phyloP scores from a whole-genome alignment of 1,284 basidiomycete species.

The Blastosporella zonata region DNA sequence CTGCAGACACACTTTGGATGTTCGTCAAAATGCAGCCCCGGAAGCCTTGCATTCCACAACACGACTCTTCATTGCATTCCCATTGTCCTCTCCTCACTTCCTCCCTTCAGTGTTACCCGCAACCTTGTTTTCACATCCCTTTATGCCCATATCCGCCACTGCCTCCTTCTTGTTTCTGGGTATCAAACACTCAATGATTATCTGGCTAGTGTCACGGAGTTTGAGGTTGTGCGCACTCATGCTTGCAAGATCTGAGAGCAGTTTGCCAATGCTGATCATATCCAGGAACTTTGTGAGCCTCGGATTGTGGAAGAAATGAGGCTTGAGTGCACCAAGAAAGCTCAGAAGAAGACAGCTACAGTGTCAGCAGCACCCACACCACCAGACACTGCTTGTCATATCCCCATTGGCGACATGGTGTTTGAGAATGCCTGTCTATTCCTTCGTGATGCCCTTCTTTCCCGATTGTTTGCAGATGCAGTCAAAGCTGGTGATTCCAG shows the following conservation, averaged over 20 bases:
- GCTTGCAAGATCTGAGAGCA: slow-evolving; percentile 20
- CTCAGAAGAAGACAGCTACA: no score
- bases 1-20: slow-evolving; percentile 32
- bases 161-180: slow-evolving; percentile 29
- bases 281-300: slow-evolving; percentile 11
- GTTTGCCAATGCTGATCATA: slow-evolving; percentile 19
- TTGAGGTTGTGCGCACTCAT: slow-evolving; percentile 2
- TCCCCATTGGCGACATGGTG: slow-evolving; percentile 30
- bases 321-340: no score
- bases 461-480: slow-evolving; percentile 33
- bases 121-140: slow-evolving; percentile 36
- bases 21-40: slow-evolving; percentile 23
- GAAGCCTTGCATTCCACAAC: slow-evolving; percentile 32
- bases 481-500: slow-evolving; percentile 36
- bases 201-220: neutral
- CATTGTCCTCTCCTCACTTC: slow-evolving; percentile 21
- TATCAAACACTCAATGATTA: slow-evolving; percentile 23
- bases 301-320: no score
- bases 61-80: slow-evolving; percentile 30
- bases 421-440: slow-evolving; percentile 35
- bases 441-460: slow-evolving; percentile 32
- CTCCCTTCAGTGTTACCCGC: slow-evolving; percentile 27
- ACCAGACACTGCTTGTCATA: slow-evolving; percentile 10
- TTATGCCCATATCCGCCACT: slow-evolving; percentile 33
- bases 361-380: no score